A percentile compares a stretch with the other conserved stretches of the same genome.
These are phyloP conservation scores for Astragalus glycyphyllos DNA, from an alignment of 306 rosid genomes.

Conservation along the genomic window DNA sequence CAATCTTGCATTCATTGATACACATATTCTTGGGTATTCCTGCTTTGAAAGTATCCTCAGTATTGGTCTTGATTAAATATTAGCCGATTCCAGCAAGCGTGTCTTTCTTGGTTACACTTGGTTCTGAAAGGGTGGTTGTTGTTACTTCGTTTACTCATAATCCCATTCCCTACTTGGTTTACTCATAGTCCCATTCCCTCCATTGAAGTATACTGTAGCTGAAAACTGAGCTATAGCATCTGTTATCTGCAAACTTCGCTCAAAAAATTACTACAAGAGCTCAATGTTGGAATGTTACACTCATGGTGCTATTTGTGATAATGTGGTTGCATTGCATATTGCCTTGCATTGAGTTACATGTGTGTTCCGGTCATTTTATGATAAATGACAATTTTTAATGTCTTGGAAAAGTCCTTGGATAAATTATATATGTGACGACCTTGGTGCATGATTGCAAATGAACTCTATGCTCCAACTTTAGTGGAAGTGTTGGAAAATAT, in stretches of 20 bases:
- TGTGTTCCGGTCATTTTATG: neutral
- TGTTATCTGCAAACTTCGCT: too few species aligned
- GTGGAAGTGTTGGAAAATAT: neutral
- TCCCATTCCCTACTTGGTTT: neutral
- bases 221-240: too few species aligned
- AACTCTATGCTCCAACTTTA: neutral
- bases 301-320: too few species aligned
- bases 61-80: neutral
- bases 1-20: too few species aligned
- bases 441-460: neutral
- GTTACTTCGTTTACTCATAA: neutral
- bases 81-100: neutral
- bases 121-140: neutral
- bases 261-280: too few species aligned
- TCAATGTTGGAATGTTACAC: too few species aligned
- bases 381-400: neutral
- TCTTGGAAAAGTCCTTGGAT: neutral
- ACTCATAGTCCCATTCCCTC: too few species aligned
- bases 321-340: too few species aligned
- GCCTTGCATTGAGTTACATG: neutral
- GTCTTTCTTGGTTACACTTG: neutral
- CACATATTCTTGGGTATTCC: too few species aligned
- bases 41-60: too few species aligned
- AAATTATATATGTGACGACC: neutral
- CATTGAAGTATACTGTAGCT: too few species aligned